Conservation (phyloP, 2,329 filamentous ascomycete genomes). For the Rhynchosporium secalis region DNA sequence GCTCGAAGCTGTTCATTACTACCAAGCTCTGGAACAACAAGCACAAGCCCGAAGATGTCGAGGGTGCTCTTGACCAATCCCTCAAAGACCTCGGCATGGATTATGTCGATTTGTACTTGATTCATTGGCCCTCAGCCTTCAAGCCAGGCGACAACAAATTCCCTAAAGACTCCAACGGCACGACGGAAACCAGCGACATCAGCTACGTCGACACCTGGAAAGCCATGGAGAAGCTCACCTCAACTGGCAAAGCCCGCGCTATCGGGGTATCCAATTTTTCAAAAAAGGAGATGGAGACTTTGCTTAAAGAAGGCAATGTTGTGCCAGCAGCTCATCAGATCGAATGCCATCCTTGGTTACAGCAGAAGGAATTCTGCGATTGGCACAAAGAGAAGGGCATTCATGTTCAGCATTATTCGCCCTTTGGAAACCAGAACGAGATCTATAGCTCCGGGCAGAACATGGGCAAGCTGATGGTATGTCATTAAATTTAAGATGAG, state of each 20-base stretch:
- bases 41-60: constrained; percentile 41
- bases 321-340: constrained; percentile 60
- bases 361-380: constrained; percentile 50
- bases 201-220: constrained; percentile 55
- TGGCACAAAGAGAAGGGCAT: constrained; percentile 48
- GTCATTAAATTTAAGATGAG: neutral
- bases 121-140: constrained; percentile 44
- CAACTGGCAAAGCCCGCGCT: constrained; percentile 52
- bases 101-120: constrained; percentile 44
- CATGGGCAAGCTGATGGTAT: constrained; percentile 43
- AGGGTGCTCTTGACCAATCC: constrained; percentile 39
- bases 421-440: constrained; percentile 62
- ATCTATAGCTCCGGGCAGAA: constrained; percentile 60
- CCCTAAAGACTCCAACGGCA: constrained; percentile 33
- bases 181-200: constrained; percentile 30
- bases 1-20: constrained; percentile 50
- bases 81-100: constrained; percentile 42
- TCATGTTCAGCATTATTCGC: constrained; percentile 48
- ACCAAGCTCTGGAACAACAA: constrained; percentile 60
- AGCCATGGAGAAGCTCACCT: constrained; percentile 56
- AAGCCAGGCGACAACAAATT: constrained; percentile 31
- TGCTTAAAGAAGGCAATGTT: constrained; percentile 47
- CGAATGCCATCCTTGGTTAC: constrained; percentile 53
- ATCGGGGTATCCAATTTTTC: constrained; percentile 66
- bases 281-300: constrained; percentile 42